Evolutionary conservation across 2,329 filamentous ascomycete genomes (phyloP).

Genomic region (Sphaerulina vaccinii): DNA sequence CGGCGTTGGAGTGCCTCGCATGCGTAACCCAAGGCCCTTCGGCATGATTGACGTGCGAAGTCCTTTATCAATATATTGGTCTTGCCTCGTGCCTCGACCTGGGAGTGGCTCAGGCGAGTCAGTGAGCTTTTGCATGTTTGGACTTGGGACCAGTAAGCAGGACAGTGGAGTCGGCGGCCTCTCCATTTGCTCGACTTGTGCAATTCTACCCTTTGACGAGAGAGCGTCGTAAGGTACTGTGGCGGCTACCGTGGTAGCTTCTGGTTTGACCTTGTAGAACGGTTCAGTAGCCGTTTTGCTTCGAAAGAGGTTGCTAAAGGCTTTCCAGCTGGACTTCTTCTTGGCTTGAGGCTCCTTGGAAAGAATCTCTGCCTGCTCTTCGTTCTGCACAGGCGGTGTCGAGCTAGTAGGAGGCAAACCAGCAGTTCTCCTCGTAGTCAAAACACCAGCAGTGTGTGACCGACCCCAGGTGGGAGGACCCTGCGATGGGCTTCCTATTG

Average conservation of each 20-base stretch:
- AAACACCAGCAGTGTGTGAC: conserved; percentile 24
- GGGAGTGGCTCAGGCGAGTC: conserved; percentile 1
- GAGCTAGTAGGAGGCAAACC: conserved; percentile 7
- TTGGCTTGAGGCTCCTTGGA: conserved; percentile 19
- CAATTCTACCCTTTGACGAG: not conserved
- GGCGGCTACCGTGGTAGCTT: not conserved
- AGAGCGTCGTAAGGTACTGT: not conserved
- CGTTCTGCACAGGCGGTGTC: conserved; percentile 6
- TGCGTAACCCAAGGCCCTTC: not conserved
- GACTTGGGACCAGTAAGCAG: conserved; percentile 18
- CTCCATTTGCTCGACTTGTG: conserved; percentile 1
- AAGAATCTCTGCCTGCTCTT: not conserved
- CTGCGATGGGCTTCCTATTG: conserved; percentile 26
- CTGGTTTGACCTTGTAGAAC: conserved; percentile 6
- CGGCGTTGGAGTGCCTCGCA: not conserved
- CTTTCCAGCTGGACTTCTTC: conserved; percentile 34
- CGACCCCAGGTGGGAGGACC: conserved; percentile 27
- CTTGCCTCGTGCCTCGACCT: conserved; percentile 8
- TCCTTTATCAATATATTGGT: conserved; percentile 1
- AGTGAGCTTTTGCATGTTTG: conserved; percentile 1
- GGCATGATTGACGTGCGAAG: conserved; percentile 7
- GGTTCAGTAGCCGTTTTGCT: conserved; percentile 14
- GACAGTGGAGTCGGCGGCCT: conserved; percentile 9
- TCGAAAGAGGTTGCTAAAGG: conserved; percentile 30
- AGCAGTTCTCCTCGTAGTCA: conserved; percentile 16